Percentiles rank a stretch among this genome's conserved stretches.
phyloP scores from a whole-genome alignment of 2,329 filamentous ascomycete species.

The Nemania sp. region DNA sequence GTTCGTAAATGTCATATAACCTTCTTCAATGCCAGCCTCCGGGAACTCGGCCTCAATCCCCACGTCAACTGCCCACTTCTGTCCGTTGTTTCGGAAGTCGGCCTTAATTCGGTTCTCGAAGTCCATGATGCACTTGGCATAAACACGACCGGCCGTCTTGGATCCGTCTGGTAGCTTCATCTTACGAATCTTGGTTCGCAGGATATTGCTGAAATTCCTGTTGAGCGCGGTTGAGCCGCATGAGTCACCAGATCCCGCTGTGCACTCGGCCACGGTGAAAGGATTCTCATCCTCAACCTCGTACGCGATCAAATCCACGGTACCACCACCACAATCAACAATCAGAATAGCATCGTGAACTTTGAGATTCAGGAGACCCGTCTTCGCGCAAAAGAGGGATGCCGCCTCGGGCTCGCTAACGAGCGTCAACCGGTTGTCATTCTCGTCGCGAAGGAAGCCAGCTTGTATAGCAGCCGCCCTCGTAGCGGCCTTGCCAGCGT shows the following conservation, averaged over 20 bases:
- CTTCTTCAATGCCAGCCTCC: slow-evolving; percentile 96
- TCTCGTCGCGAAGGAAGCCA: slow-evolving; percentile 94
- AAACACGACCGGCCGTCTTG: slow-evolving; percentile 96
- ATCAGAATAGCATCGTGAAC: slow-evolving; percentile 98
- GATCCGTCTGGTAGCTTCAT: slow-evolving; percentile 98
- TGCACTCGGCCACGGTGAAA: slow-evolving; percentile 96
- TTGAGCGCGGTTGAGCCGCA: slow-evolving; percentile 98
- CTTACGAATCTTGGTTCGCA: slow-evolving; percentile 96
- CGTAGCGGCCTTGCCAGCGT: slow-evolving; percentile 95
- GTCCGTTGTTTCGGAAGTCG: slow-evolving; percentile 97
- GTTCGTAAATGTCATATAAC: slow-evolving; percentile 99
- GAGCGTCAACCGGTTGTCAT: slow-evolving; percentile 92
- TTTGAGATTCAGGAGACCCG: slow-evolving; percentile 92
- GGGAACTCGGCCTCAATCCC: slow-evolving; percentile 98
- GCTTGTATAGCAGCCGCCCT: slow-evolving; percentile 95
- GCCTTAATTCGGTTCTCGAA: slow-evolving; percentile 99
- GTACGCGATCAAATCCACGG: slow-evolving; percentile 98
- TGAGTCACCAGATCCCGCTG: slow-evolving; percentile 93
- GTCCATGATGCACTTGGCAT: slow-evolving; percentile 99
- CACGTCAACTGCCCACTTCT: slow-evolving; percentile 99
- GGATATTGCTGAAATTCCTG: slow-evolving; percentile 96
- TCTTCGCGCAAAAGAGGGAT: slow-evolving; percentile 97
- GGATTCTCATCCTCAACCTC: slow-evolving; percentile 98
- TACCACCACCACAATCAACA: slow-evolving; percentile 97
- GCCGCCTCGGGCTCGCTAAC: slow-evolving; percentile 97